Evolutionary conservation across 2,329 filamentous ascomycete species (phyloP).

Genomic region (Fusarium coffeatum): DNA sequence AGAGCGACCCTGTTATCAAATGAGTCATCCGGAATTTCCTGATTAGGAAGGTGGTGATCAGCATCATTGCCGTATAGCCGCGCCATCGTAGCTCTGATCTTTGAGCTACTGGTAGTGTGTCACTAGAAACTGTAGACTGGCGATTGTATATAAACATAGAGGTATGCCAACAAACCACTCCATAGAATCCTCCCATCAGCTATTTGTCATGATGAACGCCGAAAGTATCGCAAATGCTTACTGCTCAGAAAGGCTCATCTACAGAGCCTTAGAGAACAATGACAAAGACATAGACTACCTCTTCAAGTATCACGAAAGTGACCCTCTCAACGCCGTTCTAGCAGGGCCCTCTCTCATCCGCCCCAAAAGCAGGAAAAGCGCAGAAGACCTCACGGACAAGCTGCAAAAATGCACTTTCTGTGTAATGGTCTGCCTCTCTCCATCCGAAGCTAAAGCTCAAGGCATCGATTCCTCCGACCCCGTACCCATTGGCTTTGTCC

Average conservation of each 20-base stretch:
- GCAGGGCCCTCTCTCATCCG: not conserved
- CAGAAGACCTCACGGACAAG: not conserved
- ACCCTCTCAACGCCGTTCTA: not conserved
- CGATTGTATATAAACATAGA: not conserved
- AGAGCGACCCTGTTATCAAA: not conserved
- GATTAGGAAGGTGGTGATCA: constrained; percentile 12
- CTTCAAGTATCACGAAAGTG: not conserved
- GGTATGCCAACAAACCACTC: not conserved
- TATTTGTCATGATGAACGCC: not conserved
- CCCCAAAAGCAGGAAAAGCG: not conserved
- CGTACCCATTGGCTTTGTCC: not conserved
- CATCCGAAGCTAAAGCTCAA: not conserved
- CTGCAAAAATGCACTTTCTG: not conserved
- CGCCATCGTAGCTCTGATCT: not conserved
- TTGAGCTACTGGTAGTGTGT: too few relatives aligned
- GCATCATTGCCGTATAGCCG: not conserved
- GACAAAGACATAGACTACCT: constrained; percentile 1
- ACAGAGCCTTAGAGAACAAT: constrained; percentile 1
- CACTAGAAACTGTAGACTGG: not conserved
- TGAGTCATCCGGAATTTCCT: constrained; percentile 7
- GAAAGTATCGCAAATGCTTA: not conserved
- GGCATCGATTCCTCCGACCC: not conserved
- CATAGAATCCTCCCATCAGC: too few relatives aligned
- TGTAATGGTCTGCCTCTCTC: not conserved
- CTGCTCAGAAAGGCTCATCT: not conserved